These are phyloP conservation scores for Rhododendron mucronatum DNA, from an alignment of 148 eudicot species.

Conservation along the genomic window DNA sequence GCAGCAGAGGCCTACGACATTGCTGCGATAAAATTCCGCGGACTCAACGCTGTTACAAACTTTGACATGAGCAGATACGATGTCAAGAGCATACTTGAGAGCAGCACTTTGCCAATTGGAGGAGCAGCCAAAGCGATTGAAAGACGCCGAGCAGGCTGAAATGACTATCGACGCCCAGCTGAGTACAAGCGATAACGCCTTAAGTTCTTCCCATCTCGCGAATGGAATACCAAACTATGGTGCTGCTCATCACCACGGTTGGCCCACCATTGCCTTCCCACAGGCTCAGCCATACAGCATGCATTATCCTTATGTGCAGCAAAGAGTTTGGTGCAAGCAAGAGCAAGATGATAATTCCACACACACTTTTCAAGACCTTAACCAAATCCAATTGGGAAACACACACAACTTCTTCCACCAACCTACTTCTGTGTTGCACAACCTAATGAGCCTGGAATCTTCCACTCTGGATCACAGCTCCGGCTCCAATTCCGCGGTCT, in stretches of 20 bases:
- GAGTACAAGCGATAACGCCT: constrained; percentile 12
- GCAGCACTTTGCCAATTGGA: constrained; percentile 78
- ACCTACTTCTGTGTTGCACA: constrained; percentile 33
- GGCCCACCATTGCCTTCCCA: constrained; percentile 57
- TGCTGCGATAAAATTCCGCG: constrained; percentile 90
- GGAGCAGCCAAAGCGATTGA: constrained; percentile 84
- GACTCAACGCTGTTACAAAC: constrained; percentile 88
- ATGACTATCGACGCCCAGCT: constrained; percentile 4
- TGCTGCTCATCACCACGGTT: constrained; percentile 23
- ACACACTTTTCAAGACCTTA: constrained; percentile 24
- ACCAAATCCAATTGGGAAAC: constrained; percentile 44
- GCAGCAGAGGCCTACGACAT: constrained; percentile 98
- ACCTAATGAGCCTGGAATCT: constrained; percentile 49
- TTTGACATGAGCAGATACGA: constrained; percentile 86
- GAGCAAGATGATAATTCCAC: constrained; percentile 34
- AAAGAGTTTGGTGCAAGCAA: constrained; percentile 74
- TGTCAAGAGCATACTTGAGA: constrained; percentile 78
- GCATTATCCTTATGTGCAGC: constrained; percentile 25
- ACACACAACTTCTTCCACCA: constrained; percentile 54
- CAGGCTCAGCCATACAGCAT: constrained; percentile 39
- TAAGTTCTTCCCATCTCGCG: constrained; percentile 6
- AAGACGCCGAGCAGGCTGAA: constrained; percentile 56
- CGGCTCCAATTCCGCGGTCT: constrained; percentile 28
- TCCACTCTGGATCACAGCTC: constrained; percentile 46
- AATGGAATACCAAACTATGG: constrained; percentile 17